Base-by-base conservation (phyloP, 164 flowering plant genomes). In the Echeveria elegans region DNA sequence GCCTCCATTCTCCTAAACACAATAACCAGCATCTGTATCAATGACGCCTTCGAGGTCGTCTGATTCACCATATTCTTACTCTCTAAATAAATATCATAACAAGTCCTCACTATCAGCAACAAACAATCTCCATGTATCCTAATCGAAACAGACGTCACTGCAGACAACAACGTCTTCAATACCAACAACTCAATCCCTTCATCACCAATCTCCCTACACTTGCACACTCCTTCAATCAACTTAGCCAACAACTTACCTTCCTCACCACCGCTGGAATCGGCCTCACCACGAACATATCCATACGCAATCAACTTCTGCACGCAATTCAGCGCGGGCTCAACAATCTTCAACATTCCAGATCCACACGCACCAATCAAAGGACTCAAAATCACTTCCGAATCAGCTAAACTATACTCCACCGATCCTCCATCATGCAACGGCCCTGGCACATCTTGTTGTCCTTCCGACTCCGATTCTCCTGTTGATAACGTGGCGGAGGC, bases 1-100 rank as follows among this genome's bases (percentile, higher is more conserved):
- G 99, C 99, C 83, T 95, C 99, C 99, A 95, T 95, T 65, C 99
- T 72, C 77, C 98, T 70, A 69, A 95, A 95, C 68, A 95, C 97
- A 73, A 95, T 95, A 69, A 95, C 97, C 63, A 92, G 79, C 97
- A 92, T 95, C 69, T 95, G 99, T 60, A 92, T 82, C 83, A 95
- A 67, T 2, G 97, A 88, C 7, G 99, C 99, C 72, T 95, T 95
- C 0, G 99, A 97, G 0, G 99, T 90, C 0, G 95, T 92, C 83
- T 95, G 99, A 76, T 92, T 95, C 50, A 95, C 95, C 69, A 83
- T 88, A 74, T 87, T 89, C 82, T 85, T 92, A 72, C 99, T 92
- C 48, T 77, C 90, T 61, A 95, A 73, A 64, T 92, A 95, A 8
- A 95, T 77, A 77, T 92, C 99, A 72, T 95, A 95, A 67, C 97